Percentiles rank a stretch among this genome's conserved stretches.
Conservation (phyloP, 176 grass and related monocot species). For the Musa beccarii region DNA sequence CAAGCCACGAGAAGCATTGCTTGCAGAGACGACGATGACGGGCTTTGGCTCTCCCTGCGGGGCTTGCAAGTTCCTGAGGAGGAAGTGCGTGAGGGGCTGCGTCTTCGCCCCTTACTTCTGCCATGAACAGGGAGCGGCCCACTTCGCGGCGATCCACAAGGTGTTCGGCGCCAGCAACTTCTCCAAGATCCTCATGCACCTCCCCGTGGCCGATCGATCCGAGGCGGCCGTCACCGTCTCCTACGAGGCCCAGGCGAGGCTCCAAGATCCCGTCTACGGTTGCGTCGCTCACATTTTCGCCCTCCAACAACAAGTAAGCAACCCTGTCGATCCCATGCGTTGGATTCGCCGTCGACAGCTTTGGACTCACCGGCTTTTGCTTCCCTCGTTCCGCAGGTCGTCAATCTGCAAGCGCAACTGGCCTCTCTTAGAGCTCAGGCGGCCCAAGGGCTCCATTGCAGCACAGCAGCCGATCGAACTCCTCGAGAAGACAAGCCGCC, state of each 20-base stretch:
- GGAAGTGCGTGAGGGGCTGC: conserved; percentile 87
- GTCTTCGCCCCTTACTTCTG: conserved; percentile 97
- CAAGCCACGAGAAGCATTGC: background rate
- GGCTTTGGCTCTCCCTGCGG: conserved; percentile 91
- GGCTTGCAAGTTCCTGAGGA: conserved; percentile 87
- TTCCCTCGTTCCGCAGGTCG: conserved; percentile 36
- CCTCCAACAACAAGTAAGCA: conserved; percentile 76
- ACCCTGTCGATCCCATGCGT: background rate
- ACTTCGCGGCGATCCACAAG: conserved; percentile 96
- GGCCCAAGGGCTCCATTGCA: conserved; percentile 31
- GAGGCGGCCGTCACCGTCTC: conserved; percentile 91
- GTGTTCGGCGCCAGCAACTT: conserved; percentile 95
- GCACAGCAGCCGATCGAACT: background rate
- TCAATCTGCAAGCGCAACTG: conserved; percentile 85
- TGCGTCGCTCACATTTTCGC: conserved; percentile 96
- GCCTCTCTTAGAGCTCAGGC: conserved; percentile 64
- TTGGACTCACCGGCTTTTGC: background rate
- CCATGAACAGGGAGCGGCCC: conserved; percentile 82
- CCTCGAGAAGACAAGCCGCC: conserved; percentile 25
- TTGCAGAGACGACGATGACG: conserved; percentile 34
- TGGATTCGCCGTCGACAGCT: background rate
- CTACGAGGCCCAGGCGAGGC: conserved; percentile 86
- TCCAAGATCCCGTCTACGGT: conserved; percentile 87
- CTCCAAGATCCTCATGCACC: conserved; percentile 84
- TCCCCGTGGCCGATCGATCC: conserved; percentile 60